These are phyloP conservation scores for Candida neerlandica DNA, from an alignment of 1,139 yeast genomes.

Conservation along the genomic window DNA sequence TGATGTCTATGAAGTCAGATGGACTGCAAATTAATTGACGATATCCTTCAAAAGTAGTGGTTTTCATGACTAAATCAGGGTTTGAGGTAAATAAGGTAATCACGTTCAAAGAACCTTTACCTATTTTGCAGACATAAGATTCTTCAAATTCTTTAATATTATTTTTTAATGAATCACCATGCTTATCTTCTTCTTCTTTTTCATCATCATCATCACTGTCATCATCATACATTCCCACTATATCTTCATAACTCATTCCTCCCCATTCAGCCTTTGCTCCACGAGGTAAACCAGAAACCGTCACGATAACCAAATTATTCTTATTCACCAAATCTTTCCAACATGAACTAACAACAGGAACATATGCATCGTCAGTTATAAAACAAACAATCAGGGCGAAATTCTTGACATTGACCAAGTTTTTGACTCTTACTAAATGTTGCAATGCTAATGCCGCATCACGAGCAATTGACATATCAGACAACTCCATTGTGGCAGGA, in stretches of 20 bases:
- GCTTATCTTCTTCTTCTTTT: slow-evolving; percentile 5
- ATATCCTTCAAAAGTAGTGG: slow-evolving; percentile 2
- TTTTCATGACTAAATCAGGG: slow-evolving; percentile 12
- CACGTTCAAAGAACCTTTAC: slow-evolving; percentile 14
- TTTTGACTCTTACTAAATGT: slow-evolving; percentile 67
- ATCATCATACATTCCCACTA: slow-evolving; percentile 41
- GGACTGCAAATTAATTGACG: slow-evolving; percentile 15
- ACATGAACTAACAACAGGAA: slow-evolving; percentile 25
- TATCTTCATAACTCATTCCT: slow-evolving; percentile 51
- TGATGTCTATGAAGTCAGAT: background rate
- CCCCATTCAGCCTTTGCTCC: slow-evolving; percentile 81
- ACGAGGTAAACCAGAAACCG: slow-evolving; percentile 67
- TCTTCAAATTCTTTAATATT: slow-evolving; percentile 14
- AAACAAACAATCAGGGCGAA: slow-evolving; percentile 59
- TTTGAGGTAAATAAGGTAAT: slow-evolving; percentile 23
- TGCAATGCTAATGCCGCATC: slow-evolving; percentile 65
- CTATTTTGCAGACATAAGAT: slow-evolving; percentile 13
- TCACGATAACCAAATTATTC: slow-evolving; percentile 49
- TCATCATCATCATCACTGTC: slow-evolving; percentile 31
- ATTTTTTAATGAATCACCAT: background rate
- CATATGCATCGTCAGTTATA: slow-evolving; percentile 36
- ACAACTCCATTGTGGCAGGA: slow-evolving; percentile 67
- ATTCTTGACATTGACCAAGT: slow-evolving; percentile 48
- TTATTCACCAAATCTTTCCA: slow-evolving; percentile 25
- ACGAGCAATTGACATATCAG: slow-evolving; percentile 19